phyloP scores from a whole-genome alignment of 495 filamentous ascomycete species.

The Cercophora samala region DNA sequence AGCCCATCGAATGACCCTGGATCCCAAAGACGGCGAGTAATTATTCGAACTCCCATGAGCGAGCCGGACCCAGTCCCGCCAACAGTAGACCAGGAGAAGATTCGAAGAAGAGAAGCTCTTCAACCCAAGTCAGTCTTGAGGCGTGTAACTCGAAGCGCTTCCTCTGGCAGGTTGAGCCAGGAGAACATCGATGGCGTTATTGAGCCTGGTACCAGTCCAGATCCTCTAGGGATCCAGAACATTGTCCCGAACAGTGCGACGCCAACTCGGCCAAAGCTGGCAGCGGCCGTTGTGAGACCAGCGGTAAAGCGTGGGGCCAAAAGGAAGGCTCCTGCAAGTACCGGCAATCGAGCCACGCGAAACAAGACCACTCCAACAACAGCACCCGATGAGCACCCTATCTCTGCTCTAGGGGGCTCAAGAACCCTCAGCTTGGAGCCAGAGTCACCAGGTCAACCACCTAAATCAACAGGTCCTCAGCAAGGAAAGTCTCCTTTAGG shows the following conservation, averaged over 20 bases:
- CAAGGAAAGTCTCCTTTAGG: background rate
- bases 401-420: background rate
- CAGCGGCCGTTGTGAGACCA: background rate
- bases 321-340: background rate
- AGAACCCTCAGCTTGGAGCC: background rate
- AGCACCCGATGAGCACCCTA: background rate
- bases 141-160: slow-evolving; percentile 18
- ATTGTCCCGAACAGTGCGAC: background rate
- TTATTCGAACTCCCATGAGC: slow-evolving; percentile 38
- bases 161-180: slow-evolving; percentile 10
- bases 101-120: slow-evolving; percentile 28
- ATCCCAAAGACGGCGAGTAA: slow-evolving; percentile 29
- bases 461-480: background rate
- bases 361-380: background rate
- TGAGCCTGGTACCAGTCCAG: background rate
- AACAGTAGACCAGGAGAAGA: slow-evolving; percentile 41
- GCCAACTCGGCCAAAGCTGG: background rate
- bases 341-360: background rate
- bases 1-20: slow-evolving; percentile 13
- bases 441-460: background rate
- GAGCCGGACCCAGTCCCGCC: slow-evolving; percentile 27
- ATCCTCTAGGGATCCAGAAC: background rate
- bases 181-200: background rate
- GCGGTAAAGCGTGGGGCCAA: background rate
- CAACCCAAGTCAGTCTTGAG: slow-evolving; percentile 44